Base-by-base conservation (phyloP, 768 basidiomycete genomes). In the Calocybe cyanea region DNA sequence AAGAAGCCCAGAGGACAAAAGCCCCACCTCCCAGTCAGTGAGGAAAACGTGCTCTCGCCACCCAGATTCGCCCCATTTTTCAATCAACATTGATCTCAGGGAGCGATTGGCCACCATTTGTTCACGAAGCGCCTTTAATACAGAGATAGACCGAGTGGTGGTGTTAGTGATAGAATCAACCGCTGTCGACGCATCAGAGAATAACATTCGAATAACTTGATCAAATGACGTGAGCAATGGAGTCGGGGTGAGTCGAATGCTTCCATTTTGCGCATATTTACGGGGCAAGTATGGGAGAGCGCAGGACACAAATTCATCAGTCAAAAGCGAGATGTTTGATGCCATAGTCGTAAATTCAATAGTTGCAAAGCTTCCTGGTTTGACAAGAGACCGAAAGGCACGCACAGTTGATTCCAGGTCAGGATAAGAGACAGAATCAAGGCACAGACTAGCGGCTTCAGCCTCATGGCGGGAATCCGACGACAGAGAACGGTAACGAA, bases 21-120 rank as follows among this genome's bases (percentile, higher is more conserved):
- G 63, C 0, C 67, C 76, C 17, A 72, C 75, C 55, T 83, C 79
- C 65, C 81, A 79, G 21, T 63, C 63, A 23, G 75, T 43, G 49
- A 72, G 55, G n/a, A 80, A 62, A 48, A 70, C 61, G 42, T 73
- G 64, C 51, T 73, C 70, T 43, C 77, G 66, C 77, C 74, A 78
- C 28, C 55, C 66, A 17, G 52, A 49, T 11, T 65, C 25, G 5
- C 69, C 69, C 36, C 58, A 57, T 35, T 57, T 55, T 5, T 57
- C 40, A 34, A 75, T 66, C 43, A 64, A 56, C 15, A 40, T 48
- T 6, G 37, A 54, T 24, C 73, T 59, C 17, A 59, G 33, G 3
- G 34, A 43, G 17, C 46, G 46, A 48, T 71, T 57, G 17, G 53
- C 46, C 11, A 64, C 55, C 6, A 74, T 59, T 2, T 55, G 51